These are phyloP conservation scores for Immersiporthe knoxdaviesiana DNA, from an alignment of 2,329 filamentous ascomycete genomes.

Conservation along the genomic window DNA sequence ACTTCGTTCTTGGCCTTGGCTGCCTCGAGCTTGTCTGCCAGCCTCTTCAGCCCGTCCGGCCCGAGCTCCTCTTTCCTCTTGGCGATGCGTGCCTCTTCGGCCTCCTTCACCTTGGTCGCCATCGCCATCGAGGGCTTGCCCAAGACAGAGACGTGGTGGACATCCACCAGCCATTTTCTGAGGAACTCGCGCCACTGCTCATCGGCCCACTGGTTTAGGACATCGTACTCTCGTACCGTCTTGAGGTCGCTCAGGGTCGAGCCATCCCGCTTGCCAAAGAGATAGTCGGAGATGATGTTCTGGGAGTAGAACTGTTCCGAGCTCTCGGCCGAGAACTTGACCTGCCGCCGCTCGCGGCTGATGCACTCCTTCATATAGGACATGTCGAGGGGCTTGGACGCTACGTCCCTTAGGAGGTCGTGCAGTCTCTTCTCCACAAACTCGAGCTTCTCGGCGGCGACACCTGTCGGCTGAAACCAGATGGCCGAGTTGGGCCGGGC, in stretches of 20 bases:
- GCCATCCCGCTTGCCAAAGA: constrained; percentile 86
- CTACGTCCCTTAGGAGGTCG: constrained; percentile 79
- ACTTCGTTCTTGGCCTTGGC: constrained; percentile 89
- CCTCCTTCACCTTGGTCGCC: constrained; percentile 77
- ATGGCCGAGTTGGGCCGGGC: constrained; percentile 81
- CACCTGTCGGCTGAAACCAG: constrained; percentile 82
- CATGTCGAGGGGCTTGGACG: constrained; percentile 83
- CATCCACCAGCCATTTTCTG: constrained; percentile 82
- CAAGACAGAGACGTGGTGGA: constrained; percentile 83
- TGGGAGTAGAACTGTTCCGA: constrained; percentile 80
- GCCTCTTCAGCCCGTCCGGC: constrained; percentile 74
- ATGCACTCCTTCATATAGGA: constrained; percentile 88
- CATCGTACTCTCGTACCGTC: constrained; percentile 63
- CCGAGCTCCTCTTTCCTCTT: constrained; percentile 80
- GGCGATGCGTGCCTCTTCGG: constrained; percentile 78
- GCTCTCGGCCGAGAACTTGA: constrained; percentile 82
- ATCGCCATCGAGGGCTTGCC: constrained; percentile 83
- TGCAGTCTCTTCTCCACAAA: constrained; percentile 86
- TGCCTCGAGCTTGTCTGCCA: constrained; percentile 75
- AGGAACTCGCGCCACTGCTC: constrained; percentile 82
- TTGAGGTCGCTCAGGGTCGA: constrained; percentile 68
- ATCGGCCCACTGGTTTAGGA: constrained; percentile 78
- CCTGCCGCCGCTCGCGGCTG: constrained; percentile 75
- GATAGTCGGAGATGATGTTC: constrained; percentile 87
- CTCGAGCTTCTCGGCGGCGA: constrained; percentile 82